phyloP scores from a whole-genome alignment of 73 alveolate species.

The Paraurostyla sp. region DNA sequence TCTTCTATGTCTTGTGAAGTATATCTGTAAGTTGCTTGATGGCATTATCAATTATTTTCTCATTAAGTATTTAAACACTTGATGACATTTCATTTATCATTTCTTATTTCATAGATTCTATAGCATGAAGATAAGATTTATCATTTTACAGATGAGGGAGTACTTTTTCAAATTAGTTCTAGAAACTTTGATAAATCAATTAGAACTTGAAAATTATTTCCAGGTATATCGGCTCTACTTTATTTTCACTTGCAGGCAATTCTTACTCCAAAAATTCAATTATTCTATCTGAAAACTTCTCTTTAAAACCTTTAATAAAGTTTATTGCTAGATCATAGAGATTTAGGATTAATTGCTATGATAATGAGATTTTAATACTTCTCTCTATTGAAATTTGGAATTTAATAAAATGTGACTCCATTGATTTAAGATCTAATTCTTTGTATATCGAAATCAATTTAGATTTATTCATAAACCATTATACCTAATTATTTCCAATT shows the following conservation, averaged over 20 bases:
- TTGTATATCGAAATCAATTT: conserved; percentile 27
- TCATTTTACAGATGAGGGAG: conserved; percentile 39
- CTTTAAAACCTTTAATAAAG: conserved; percentile 27
- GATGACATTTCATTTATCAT: conserved; percentile 47
- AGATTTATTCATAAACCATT: conserved; percentile 53
- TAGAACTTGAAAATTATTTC: conserved; percentile 37
- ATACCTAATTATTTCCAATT: neutral
- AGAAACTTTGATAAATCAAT: conserved; percentile 37
- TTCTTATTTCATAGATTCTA: conserved; percentile 19
- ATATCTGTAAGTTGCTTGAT: conserved; percentile 33
- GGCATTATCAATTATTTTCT: conserved; percentile 22
- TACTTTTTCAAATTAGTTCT: conserved; percentile 20
- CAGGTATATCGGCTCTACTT: conserved; percentile 32
- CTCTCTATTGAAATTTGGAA: conserved; percentile 15
- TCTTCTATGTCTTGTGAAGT: conserved; percentile 29
- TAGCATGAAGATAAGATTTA: neutral
- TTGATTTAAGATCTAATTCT: neutral
- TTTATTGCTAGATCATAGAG: conserved; percentile 11
- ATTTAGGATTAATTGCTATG: conserved; percentile 1
- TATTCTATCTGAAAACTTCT: neutral
- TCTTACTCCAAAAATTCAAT: conserved; percentile 5
- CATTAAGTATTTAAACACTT: conserved; percentile 2
- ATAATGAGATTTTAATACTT: conserved; percentile 23
- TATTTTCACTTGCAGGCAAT: conserved; percentile 10
- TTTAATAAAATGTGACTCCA: neutral